Evolutionary conservation across 164 flowering plant species (phyloP).

Genomic region (Saururus chinensis): DNA sequence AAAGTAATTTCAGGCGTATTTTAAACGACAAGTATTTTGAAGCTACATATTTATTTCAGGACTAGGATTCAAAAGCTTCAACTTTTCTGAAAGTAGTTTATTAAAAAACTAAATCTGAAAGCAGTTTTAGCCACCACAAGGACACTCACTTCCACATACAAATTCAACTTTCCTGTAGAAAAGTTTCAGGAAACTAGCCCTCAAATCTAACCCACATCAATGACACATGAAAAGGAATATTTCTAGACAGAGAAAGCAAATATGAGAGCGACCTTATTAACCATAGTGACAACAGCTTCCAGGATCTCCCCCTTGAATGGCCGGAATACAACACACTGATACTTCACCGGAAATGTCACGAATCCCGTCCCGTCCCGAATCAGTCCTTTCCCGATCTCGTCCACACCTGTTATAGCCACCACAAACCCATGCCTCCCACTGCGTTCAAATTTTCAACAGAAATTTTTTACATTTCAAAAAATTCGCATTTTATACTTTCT

Average conservation of each 20-base stretch:
- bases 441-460: not conserved
- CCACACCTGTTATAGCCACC: conserved; percentile 88
- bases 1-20: not conserved
- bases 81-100: too few relatives aligned
- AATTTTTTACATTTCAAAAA: not conserved
- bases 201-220: too few relatives aligned
- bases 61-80: too few relatives aligned
- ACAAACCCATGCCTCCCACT: conserved; percentile 95
- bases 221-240: not conserved
- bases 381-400: conserved; percentile 76
- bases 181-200: too few relatives aligned
- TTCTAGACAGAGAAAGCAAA: too few relatives aligned
- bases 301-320: conserved; percentile 95
- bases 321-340: conserved; percentile 84
- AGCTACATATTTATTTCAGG: too few relatives aligned
- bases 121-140: too few relatives aligned
- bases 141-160: too few relatives aligned
- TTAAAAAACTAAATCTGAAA: too few relatives aligned
- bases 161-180: too few relatives aligned
- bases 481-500: not conserved
- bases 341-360: conserved; percentile 85
- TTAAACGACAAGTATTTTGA: not conserved
- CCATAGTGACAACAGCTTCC: conserved; percentile 96
- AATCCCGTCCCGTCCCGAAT: conserved; percentile 93
- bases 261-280: conserved; percentile 55